These are phyloP conservation scores for Hypoxylon sp. DNA, from an alignment of 2,329 filamentous ascomycete species.

Conservation along the genomic window DNA sequence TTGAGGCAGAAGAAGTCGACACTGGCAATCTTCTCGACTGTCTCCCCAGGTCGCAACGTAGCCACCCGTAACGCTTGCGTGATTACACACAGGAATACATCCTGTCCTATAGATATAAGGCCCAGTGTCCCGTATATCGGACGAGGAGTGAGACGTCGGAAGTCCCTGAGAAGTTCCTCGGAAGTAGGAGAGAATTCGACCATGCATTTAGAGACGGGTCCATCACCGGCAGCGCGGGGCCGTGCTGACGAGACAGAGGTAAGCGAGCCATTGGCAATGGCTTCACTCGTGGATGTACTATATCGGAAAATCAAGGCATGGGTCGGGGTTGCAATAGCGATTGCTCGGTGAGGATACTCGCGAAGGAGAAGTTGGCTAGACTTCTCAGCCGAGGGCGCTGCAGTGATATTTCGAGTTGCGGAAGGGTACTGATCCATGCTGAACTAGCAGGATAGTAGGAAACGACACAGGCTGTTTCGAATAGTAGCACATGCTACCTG, in stretches of 20 bases:
- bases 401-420: constrained; percentile 61
- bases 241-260: constrained; percentile 66
- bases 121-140: constrained; percentile 89
- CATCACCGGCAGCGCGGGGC: constrained; percentile 60
- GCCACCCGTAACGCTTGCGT: constrained; percentile 84
- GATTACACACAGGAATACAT: constrained; percentile 93
- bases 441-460: constrained; percentile 49
- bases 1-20: constrained; percentile 97
- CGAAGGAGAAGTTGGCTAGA: constrained; percentile 86
- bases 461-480: constrained; percentile 38
- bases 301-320: constrained; percentile 90
- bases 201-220: constrained; percentile 78
- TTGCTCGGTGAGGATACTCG: constrained; percentile 88
- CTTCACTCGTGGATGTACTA: constrained; percentile 75
- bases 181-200: constrained; percentile 84
- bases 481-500: constrained; percentile 50
- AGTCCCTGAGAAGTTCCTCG: constrained; percentile 79
- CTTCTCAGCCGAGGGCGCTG: constrained; percentile 68
- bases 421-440: constrained; percentile 66
- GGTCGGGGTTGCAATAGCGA: constrained; percentile 84
- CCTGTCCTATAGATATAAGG: constrained; percentile 83
- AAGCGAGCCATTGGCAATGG: constrained; percentile 71
- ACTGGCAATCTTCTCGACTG: constrained; percentile 85
- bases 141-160: constrained; percentile 80
- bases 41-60: constrained; percentile 87